Evolutionary conservation across 1,284 basidiomycete genomes (phyloP).

Genomic region (Agaricales sp.): DNA sequence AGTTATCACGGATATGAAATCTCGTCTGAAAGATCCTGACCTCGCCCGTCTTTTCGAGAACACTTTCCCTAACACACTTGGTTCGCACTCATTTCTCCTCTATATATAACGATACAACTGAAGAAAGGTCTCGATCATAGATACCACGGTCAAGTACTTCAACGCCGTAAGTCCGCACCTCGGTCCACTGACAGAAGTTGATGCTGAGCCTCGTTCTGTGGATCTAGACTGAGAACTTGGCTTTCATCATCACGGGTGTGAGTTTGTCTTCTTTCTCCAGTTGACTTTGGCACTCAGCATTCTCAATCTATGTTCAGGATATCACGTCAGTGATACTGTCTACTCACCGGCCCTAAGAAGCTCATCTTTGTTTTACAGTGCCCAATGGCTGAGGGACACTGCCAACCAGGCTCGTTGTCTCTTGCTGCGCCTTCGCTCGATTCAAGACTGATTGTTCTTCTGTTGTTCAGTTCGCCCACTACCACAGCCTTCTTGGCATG

Average conservation of each 20-base stretch:
- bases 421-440: slow-evolving; percentile 1
- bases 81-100: slow-evolving; percentile 22
- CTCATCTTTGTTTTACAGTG: slow-evolving; percentile 23
- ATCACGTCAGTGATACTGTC: slow-evolving; percentile 42
- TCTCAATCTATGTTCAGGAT: slow-evolving; percentile 30
- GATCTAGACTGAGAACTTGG: slow-evolving; percentile 46
- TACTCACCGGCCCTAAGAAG: too few relatives aligned
- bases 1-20: slow-evolving; percentile 62
- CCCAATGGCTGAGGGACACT: slow-evolving; percentile 67
- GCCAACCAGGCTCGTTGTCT: slow-evolving; percentile 49
- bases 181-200: slow-evolving; percentile 1
- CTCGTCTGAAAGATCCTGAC: slow-evolving; percentile 61
- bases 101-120: not conserved
- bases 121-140: slow-evolving; percentile 26
- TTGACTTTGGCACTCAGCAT: slow-evolving; percentile 5
- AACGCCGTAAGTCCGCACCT: slow-evolving; percentile 29
- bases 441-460: not conserved
- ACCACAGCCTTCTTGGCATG: slow-evolving; percentile 42
- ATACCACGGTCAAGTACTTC: slow-evolving; percentile 70
- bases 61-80: slow-evolving; percentile 68
- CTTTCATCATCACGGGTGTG: slow-evolving; percentile 69
- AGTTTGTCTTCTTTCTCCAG: slow-evolving; percentile 15
- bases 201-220: slow-evolving; percentile 5
- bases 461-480: slow-evolving; percentile 49
- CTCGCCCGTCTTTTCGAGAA: slow-evolving; percentile 68